Evolutionary conservation across 2,329 filamentous ascomycete species (phyloP).

Genomic region (Arthroderma sp.): DNA sequence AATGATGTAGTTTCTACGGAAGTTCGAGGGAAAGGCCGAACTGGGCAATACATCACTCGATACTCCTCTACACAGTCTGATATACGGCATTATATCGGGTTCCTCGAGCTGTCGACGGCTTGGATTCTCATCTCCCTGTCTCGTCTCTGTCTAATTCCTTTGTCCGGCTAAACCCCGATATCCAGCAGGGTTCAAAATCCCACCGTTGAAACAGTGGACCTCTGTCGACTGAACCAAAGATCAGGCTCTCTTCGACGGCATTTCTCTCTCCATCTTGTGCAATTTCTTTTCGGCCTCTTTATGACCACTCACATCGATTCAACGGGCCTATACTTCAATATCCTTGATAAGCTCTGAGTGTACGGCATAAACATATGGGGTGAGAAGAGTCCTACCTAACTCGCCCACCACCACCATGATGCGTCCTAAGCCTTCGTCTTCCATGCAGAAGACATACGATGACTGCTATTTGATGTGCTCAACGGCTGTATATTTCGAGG

Average conservation of each 20-base stretch:
- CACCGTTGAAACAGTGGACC: neutral
- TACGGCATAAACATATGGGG: neutral
- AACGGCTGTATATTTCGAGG: constrained; percentile 91
- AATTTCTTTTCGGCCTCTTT: neutral
- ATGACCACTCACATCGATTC: neutral
- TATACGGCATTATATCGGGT: neutral
- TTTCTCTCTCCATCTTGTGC: neutral
- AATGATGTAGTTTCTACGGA: neutral
- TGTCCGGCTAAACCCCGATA: neutral
- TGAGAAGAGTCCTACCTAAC: neutral
- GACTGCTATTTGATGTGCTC: constrained; percentile 91
- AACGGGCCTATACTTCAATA: neutral
- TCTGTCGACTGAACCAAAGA: neutral
- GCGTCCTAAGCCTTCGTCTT: constrained; percentile 50
- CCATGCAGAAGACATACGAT: constrained; percentile 94
- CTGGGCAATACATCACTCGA: neutral
- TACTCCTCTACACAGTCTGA: neutral
- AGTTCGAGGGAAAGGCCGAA: neutral
- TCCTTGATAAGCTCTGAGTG: neutral
- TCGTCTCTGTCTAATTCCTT: neutral
- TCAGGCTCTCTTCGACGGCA: neutral
- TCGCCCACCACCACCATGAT: constrained; percentile 31
- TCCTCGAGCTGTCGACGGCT: no score
- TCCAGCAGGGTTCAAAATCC: neutral
- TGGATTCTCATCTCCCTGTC: no score